Evolutionary conservation across 2,329 filamentous ascomycete species (phyloP), one percentile per base, ranked within the genome.

Genomic region (Coniochaeta hoffmannii): DNA sequence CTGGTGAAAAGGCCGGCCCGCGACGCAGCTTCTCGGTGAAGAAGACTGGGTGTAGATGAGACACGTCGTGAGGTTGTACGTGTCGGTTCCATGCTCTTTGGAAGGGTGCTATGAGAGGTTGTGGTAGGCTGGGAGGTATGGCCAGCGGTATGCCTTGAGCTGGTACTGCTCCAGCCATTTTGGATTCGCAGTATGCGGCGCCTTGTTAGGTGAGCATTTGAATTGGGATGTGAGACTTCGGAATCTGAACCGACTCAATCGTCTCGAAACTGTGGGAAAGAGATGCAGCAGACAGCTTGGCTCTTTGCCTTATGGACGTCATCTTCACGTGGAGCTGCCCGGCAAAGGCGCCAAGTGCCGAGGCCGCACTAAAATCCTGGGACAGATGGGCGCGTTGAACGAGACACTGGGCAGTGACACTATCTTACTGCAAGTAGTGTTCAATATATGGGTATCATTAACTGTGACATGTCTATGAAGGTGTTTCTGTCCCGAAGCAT

Each of bases 1-100:
- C 52, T 34, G 32, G 64, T 57, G 10, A 61, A 65, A 62, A 58
- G 22, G 77, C 73, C 5, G 83, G 79, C 2, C 79, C 76, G 62
- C 78, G 81, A 56, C 79, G 79, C 53, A 89, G 71, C 53, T 77
- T 76, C 30, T 81, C 74, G 0, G 87, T 88, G 71, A 91, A 90
- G 71, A 92, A 92, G 1, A 90, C 88, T 0, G 88, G 88, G 61
- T 92, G 88, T 26, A 81, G 73, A 36, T 75, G 76, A 1, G 87
- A 82, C 10, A 81, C 73, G 66, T 87, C 78, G 64, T 78, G 80
- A 5, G 64, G 59, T 22, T 31, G 28, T 19, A 54, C 56, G 55
- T 67, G 65, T 22, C 63, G 62, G 44, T 65, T 61, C 65, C 63
- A 64, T 19, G 62, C 58, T 7, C 59, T 56, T 56, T 66, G 63